phyloP scores from a whole-genome alignment of 768 basidiomycete genomes.

The Tulasnella sp. region DNA sequence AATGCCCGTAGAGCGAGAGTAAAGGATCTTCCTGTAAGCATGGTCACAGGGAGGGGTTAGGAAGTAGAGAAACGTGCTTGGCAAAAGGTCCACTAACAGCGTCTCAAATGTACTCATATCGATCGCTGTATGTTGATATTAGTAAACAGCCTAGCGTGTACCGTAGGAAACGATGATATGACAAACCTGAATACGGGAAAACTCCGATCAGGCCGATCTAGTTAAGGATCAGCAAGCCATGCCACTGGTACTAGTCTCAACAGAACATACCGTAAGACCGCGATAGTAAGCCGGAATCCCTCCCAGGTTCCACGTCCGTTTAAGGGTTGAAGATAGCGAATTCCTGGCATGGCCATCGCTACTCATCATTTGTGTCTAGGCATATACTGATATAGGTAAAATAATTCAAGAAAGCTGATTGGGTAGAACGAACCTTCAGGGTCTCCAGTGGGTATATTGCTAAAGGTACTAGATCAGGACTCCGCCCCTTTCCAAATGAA shows the following conservation, averaged over 20 bases:
- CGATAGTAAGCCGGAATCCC: slow-evolving; percentile 84
- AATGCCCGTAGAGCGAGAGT: slow-evolving; percentile 77
- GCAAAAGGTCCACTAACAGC: slow-evolving; percentile 40
- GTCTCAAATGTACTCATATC: slow-evolving; percentile 98
- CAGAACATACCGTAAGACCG: slow-evolving; percentile 69
- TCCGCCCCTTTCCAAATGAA: slow-evolving; percentile 21
- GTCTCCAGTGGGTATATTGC: slow-evolving; percentile 98
- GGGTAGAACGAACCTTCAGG: slow-evolving; percentile 59
- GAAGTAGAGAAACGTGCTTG: not conserved
- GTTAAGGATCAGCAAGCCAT: slow-evolving; percentile 31
- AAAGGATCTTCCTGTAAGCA: slow-evolving; percentile 61
- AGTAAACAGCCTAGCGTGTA: slow-evolving; percentile 52
- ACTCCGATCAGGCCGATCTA: slow-evolving; percentile 94
- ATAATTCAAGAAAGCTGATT: not conserved
- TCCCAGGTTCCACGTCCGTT: slow-evolving; percentile 72
- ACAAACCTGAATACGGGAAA: slow-evolving; percentile 70
- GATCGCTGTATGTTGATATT: slow-evolving; percentile 66
- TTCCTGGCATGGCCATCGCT: slow-evolving; percentile 49
- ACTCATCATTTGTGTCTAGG: slow-evolving; percentile 94
- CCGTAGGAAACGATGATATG: slow-evolving; percentile 58
- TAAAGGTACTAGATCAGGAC: slow-evolving; percentile 38
- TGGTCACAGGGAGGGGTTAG: not conserved
- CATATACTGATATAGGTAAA: not conserved
- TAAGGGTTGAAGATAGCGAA: slow-evolving; percentile 58
- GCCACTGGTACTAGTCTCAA: slow-evolving; percentile 31